Conservation (phyloP, 352 stramenopile species). For the Pythium diclinum region DNA sequence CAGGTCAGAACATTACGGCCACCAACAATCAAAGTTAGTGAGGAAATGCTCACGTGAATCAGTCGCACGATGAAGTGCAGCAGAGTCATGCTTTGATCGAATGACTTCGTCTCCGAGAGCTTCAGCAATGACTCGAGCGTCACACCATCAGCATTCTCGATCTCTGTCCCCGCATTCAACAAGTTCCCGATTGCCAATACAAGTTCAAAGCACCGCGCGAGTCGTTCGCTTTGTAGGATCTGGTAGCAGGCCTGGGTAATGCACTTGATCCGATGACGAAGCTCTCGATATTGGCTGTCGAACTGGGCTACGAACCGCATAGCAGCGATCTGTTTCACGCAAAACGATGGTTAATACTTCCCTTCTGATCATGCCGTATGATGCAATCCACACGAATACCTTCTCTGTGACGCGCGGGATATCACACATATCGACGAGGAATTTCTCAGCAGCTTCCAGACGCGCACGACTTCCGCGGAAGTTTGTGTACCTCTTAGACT, state of each 20-base stretch:
- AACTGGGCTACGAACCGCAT: constrained; percentile 74
- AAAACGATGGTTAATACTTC: neutral
- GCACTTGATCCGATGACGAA: constrained; percentile 38
- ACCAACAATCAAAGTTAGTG: neutral
- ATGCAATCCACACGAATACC: constrained; percentile 26
- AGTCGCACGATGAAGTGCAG: constrained; percentile 79
- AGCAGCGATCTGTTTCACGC: constrained; percentile 42
- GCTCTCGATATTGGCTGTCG: constrained; percentile 47
- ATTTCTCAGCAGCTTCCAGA: constrained; percentile 57
- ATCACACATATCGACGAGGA: constrained; percentile 71
- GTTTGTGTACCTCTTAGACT: constrained; percentile 68
- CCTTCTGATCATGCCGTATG: neutral
- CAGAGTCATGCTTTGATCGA: constrained; percentile 68
- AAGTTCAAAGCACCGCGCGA: constrained; percentile 74
- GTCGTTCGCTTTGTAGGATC: constrained; percentile 61
- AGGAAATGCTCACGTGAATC: constrained; percentile 51
- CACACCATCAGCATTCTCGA: constrained; percentile 62
- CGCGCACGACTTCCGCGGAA: constrained; percentile 51
- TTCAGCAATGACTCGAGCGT: constrained; percentile 76
- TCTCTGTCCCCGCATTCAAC: constrained; percentile 67
- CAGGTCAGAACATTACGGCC: too few species aligned
- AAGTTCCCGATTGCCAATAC: constrained; percentile 73
- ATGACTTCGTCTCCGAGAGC: constrained; percentile 81
- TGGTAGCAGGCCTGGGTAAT: constrained; percentile 67
- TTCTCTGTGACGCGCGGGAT: constrained; percentile 71